A percentile compares a stretch with the other conserved stretches of the same genome.
phyloP scores from a whole-genome alignment of 768 basidiomycete genomes.

The Sarcodon sp. region DNA sequence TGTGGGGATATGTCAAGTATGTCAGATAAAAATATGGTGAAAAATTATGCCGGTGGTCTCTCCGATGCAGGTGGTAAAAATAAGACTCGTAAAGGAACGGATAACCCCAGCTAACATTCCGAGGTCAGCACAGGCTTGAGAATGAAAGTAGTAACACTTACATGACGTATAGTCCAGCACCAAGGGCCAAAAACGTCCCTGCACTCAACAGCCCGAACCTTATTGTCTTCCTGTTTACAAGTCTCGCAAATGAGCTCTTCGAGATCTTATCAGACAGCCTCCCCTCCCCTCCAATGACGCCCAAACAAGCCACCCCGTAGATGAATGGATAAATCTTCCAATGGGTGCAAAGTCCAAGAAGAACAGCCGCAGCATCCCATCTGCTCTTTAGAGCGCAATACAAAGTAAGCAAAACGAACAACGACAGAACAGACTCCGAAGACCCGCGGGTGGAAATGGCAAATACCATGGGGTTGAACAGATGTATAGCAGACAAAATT shows the following conservation, averaged over 20 bases:
- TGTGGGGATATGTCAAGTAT: constrained; percentile 68
- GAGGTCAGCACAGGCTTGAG: not conserved
- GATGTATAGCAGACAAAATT: constrained; percentile 56
- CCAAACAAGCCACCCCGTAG: constrained; percentile 72
- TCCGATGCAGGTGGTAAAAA: constrained; percentile 81
- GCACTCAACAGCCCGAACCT: constrained; percentile 63
- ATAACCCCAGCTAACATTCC: constrained; percentile 69
- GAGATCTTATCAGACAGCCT: constrained; percentile 10
- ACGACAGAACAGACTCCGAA: constrained; percentile 78
- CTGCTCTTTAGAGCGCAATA: constrained; percentile 40
- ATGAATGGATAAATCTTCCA: constrained; percentile 98
- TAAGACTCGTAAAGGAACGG: constrained; percentile 89
- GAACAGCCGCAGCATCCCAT: constrained; percentile 56
- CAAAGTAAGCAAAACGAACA: constrained; percentile 64
- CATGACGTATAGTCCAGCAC: constrained; percentile 60
- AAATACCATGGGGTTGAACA: constrained; percentile 90
- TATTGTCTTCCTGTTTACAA: constrained; percentile 39
- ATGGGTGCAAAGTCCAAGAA: constrained; percentile 76
- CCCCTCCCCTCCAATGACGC: constrained; percentile 25
- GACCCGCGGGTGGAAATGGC: constrained; percentile 96
- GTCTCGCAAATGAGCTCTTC: constrained; percentile 20
- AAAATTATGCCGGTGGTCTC: constrained; percentile 97
- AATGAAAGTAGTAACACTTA: constrained; percentile 22
- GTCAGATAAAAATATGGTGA: constrained; percentile 95
- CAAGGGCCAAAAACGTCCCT: constrained; percentile 51